Conservation (phyloP, 2,329 filamentous ascomycete species). For the Xylaria sp. region DNA sequence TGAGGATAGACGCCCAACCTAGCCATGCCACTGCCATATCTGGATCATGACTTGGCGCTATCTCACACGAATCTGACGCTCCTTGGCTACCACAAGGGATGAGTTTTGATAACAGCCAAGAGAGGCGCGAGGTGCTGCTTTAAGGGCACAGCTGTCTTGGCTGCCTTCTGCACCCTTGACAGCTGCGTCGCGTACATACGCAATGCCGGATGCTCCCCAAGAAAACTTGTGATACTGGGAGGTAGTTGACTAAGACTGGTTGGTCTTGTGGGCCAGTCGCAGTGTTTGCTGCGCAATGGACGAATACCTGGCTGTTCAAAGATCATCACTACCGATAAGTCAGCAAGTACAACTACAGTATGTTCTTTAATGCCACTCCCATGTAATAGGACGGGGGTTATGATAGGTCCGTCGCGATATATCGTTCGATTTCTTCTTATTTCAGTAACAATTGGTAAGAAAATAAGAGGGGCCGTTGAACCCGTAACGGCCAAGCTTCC, state of each 20-base stretch:
- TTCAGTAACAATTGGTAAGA: conserved; percentile 1
- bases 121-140: conserved; percentile 3
- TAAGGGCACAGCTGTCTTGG: conserved; percentile 6
- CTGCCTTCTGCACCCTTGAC: background rate
- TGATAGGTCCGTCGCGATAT: background rate
- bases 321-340: background rate
- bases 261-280: background rate
- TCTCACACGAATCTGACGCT: conserved; percentile 15
- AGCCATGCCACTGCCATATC: background rate
- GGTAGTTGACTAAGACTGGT: background rate
- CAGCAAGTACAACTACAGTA: no score
- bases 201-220: background rate
- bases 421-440: conserved; percentile 18
- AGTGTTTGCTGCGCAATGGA: background rate
- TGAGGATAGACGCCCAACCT: conserved; percentile 8
- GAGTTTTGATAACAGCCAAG: conserved; percentile 8
- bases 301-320: background rate
- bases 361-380: background rate
- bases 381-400: background rate
- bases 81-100: conserved; percentile 18
- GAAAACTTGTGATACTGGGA: background rate
- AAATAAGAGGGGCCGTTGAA: conserved; percentile 3
- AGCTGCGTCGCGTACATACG: background rate
- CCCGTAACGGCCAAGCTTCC: conserved; percentile 24
- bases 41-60: conserved; percentile 14